Conservation (phyloP, 2,329 filamentous ascomycete genomes). For the Fusarium heterosporum region DNA sequence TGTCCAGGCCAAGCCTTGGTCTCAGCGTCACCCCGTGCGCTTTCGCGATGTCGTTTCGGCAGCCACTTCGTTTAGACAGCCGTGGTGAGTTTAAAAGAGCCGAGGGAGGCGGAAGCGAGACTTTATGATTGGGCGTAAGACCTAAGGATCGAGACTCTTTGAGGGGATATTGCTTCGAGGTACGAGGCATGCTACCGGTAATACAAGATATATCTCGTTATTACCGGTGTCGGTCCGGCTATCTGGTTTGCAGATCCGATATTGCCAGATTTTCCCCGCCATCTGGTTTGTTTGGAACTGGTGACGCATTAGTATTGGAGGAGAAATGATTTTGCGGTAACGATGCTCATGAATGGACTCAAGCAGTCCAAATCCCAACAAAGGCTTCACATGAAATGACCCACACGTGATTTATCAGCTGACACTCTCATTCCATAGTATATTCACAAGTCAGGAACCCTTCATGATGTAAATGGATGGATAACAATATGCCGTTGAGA, state of each 20-base stretch:
- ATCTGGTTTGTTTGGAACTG: not conserved
- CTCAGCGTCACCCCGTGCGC: conserved; percentile 2
- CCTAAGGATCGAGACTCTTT: conserved; percentile 4
- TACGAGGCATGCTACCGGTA: conserved; percentile 7
- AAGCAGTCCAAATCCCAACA: not conserved
- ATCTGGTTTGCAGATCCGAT: conserved; percentile 35
- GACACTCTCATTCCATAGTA: not conserved
- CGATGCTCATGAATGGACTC: not conserved
- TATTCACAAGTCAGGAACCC: not conserved
- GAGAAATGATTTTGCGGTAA: not conserved
- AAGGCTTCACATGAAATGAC: not conserved
- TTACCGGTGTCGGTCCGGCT: conserved; percentile 24
- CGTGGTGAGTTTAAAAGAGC: conserved; percentile 15
- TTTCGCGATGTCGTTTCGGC: conserved; percentile 19
- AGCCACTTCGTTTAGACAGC: conserved; percentile 17
- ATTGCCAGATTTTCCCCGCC: conserved; percentile 10
- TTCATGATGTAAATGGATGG: not conserved
- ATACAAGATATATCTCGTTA: not conserved
- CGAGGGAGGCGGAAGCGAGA: conserved; percentile 3
- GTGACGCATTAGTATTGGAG: conserved; percentile 14
- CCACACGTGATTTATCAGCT: not conserved
- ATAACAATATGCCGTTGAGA: not conserved
- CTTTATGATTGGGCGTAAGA: conserved; percentile 2
- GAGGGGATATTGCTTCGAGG: not conserved
- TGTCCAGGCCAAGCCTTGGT: conserved; percentile 13